phyloP scores from a whole-genome alignment of 257 asterid species.

The Plantago ovata region DNA sequence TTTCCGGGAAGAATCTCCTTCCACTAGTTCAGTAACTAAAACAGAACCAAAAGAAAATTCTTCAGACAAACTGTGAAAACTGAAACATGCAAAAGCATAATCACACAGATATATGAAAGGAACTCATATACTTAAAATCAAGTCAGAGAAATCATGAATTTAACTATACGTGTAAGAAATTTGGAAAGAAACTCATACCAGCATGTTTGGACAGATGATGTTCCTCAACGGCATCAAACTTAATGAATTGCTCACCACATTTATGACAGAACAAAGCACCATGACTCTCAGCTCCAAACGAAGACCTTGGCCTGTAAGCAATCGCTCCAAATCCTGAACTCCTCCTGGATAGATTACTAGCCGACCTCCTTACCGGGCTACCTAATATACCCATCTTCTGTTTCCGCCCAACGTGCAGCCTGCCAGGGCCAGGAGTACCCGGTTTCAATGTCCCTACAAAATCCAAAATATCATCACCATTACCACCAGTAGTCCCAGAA shows the following conservation, averaged over 20 bases:
- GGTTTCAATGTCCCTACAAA: slow-evolving; percentile 58
- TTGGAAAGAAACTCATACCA: slow-evolving; percentile 30
- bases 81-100: too few species aligned
- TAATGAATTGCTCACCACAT: slow-evolving; percentile 66
- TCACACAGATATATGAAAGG: too few species aligned
- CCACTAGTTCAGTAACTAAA: slow-evolving; percentile 71
- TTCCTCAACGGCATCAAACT: slow-evolving; percentile 72
- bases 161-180: neutral
- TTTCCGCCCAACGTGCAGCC: slow-evolving; percentile 26
- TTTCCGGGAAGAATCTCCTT: slow-evolving; percentile 85
- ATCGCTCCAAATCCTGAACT: slow-evolving; percentile 44
- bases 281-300: slow-evolving; percentile 41
- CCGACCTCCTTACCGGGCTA: slow-evolving; percentile 56
- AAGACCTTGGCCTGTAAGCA: slow-evolving; percentile 35
- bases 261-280: slow-evolving; percentile 65
- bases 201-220: slow-evolving; percentile 93
- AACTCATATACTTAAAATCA: too few species aligned
- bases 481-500: slow-evolving; percentile 15
- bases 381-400: slow-evolving; percentile 33
- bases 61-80: too few species aligned
- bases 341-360: slow-evolving; percentile 52
- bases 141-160: too few species aligned
- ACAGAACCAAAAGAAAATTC: neutral
- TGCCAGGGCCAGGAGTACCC: slow-evolving; percentile 69
- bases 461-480: slow-evolving; percentile 29